A percentile compares a stretch with the other conserved stretches of the same genome.
Conservation (phyloP, 2,329 filamentous ascomycete genomes). For the Incumbomyces lentus region DNA sequence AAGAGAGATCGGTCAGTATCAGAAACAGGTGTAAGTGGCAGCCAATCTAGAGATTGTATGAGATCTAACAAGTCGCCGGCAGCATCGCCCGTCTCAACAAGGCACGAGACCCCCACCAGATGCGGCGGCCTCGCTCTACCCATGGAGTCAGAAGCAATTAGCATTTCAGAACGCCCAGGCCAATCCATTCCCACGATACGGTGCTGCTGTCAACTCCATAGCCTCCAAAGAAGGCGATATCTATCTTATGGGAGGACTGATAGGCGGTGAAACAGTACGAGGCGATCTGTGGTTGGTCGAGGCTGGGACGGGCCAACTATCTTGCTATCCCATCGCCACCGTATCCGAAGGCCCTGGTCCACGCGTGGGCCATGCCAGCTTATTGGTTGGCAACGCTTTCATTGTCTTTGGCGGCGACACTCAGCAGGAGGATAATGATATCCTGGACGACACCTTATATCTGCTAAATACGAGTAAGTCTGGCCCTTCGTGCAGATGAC, state of each 20-base stretch:
- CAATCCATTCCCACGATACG: slow-evolving; percentile 91
- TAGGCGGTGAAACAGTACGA: slow-evolving; percentile 90
- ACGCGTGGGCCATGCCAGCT: slow-evolving; percentile 83
- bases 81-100: slow-evolving; percentile 13
- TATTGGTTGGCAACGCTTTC: slow-evolving; percentile 95
- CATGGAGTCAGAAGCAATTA: slow-evolving; percentile 84
- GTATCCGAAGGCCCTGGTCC: slow-evolving; percentile 91
- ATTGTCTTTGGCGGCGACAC: slow-evolving; percentile 98
- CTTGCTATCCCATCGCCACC: slow-evolving; percentile 84
- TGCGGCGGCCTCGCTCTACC: slow-evolving; percentile 70
- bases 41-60: slow-evolving; percentile 13
- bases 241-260: slow-evolving; percentile 93
- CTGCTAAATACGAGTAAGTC: slow-evolving; percentile 90
- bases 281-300: slow-evolving; percentile 98
- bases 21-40: slow-evolving; percentile 42
- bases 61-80: slow-evolving; percentile 2
- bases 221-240: slow-evolving; percentile 95
- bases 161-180: slow-evolving; percentile 73
- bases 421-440: slow-evolving; percentile 86
- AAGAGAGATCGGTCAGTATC: slow-evolving; percentile 47
- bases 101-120: slow-evolving; percentile 41
- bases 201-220: slow-evolving; percentile 83
- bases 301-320: slow-evolving; percentile 66
- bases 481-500: slow-evolving; percentile 2
- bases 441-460: slow-evolving; percentile 90